A percentile compares a stretch with the other conserved stretches of the same genome.
phyloP scores from a whole-genome alignment of 2,329 filamentous ascomycete species.

The Botrytis medusae region DNA sequence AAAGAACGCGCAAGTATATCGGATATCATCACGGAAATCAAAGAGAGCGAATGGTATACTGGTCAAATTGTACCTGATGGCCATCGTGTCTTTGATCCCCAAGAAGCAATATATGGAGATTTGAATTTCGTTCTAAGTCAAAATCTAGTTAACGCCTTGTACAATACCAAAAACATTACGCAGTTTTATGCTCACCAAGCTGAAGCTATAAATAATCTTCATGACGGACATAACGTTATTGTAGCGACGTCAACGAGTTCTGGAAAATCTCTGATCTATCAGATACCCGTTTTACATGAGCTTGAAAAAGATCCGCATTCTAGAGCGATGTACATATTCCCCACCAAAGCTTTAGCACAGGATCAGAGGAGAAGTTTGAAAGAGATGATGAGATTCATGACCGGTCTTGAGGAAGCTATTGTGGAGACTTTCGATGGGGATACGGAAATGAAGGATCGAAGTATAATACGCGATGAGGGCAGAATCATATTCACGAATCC shows the following conservation, averaged over 20 bases:
- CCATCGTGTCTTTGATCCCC: conserved; percentile 85
- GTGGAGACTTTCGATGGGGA: conserved; percentile 97
- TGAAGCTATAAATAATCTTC: conserved; percentile 85
- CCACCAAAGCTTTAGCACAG: conserved; percentile 93
- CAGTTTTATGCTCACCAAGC: conserved; percentile 89
- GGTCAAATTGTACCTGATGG: conserved; percentile 92
- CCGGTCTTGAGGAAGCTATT: conserved; percentile 69
- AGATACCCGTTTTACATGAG: conserved; percentile 85
- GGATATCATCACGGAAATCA: conserved; percentile 83
- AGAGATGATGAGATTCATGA: conserved; percentile 79
- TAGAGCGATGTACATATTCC: conserved; percentile 96
- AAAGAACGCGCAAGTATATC: conserved; percentile 75
- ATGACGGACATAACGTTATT: conserved; percentile 82
- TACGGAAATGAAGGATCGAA: conserved; percentile 77
- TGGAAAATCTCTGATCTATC: conserved; percentile 97
- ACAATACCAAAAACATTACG: conserved; percentile 85
- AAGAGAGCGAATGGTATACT: conserved; percentile 81
- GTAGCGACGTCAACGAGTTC: conserved; percentile 94
- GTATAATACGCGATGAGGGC: conserved; percentile 80
- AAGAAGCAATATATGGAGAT: conserved; percentile 78
- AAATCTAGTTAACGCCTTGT: conserved; percentile 89
- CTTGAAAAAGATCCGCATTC: conserved; percentile 75
- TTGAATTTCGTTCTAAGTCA: conserved; percentile 86
- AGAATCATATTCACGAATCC: conserved; percentile 97
- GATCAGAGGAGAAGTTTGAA: conserved; percentile 88